phyloP scores from a whole-genome alignment of 331 rosid species.

The Erythrophleum ivorense region DNA sequence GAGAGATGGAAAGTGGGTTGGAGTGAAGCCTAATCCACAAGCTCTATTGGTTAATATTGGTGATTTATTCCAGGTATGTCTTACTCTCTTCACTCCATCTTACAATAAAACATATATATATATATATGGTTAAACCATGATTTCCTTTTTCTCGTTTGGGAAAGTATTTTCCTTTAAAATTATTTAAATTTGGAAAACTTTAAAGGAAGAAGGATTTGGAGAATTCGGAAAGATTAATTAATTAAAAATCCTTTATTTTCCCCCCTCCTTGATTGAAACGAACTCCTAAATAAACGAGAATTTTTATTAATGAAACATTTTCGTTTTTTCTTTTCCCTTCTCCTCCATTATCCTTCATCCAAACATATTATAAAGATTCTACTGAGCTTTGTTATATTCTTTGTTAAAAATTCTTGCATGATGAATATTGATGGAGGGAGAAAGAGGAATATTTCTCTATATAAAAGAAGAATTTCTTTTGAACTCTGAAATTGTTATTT shows the following conservation, averaged over 20 bases:
- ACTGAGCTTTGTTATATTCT: too few species aligned
- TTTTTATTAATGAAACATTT: not conserved
- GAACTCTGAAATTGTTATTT: not conserved
- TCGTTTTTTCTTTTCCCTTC: not conserved
- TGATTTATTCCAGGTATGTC: slow-evolving; percentile 68
- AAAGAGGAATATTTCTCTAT: too few species aligned
- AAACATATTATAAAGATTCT: too few species aligned
- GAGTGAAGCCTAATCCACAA: slow-evolving; percentile 65
- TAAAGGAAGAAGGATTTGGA: not conserved
- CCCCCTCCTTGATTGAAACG: not conserved
- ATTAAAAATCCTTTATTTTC: not conserved
- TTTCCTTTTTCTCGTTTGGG: not conserved
- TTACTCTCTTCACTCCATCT: not conserved
- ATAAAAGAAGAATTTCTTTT: not conserved
- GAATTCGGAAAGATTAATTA: not conserved
- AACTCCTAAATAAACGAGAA: not conserved
- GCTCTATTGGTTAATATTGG: slow-evolving; percentile 79
- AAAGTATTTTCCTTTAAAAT: too few species aligned
- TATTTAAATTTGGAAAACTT: too few species aligned
- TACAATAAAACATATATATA: too few species aligned
- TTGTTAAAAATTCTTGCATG: too few species aligned
- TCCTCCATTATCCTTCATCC: not conserved
- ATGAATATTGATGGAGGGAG: not conserved
- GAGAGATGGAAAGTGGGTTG: slow-evolving; percentile 67
- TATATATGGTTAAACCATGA: too few species aligned